Percentiles rank a stretch among this genome's conserved stretches.
phyloP scores from a whole-genome alignment of 2,329 filamentous ascomycete species.

The Aspergillus puulaauensis region DNA sequence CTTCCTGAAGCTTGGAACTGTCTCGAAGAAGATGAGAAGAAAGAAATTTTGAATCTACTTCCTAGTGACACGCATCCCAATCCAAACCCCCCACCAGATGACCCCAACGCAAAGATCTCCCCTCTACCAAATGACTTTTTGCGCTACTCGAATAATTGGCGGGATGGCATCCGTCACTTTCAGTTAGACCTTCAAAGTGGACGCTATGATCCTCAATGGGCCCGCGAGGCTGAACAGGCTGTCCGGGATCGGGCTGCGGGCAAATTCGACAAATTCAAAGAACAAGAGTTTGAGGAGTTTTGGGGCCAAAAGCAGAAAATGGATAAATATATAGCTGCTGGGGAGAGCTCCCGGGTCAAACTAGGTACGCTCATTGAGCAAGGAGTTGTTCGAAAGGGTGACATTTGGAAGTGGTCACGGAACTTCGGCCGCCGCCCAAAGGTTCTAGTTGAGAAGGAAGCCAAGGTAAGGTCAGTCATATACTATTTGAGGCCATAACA shows the following conservation, averaged over 20 bases:
- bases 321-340: slow-evolving; percentile 33
- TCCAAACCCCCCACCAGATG: slow-evolving; percentile 26
- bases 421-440: slow-evolving; percentile 26
- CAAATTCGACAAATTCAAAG: slow-evolving; percentile 58
- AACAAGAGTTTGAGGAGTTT: slow-evolving; percentile 54
- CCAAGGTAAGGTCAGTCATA: slow-evolving; percentile 30
- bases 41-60: slow-evolving; percentile 39
- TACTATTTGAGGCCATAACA: too few relatives aligned
- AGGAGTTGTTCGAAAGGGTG: slow-evolving; percentile 37
- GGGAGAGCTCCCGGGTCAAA: slow-evolving; percentile 43
- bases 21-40: slow-evolving; percentile 43
- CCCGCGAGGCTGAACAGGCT: slow-evolving; percentile 54
- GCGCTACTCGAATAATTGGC: slow-evolving; percentile 50
- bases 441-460: slow-evolving; percentile 44
- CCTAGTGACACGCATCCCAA: slow-evolving; percentile 44
- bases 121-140: slow-evolving; percentile 41
- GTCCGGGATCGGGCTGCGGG: slow-evolving; percentile 53
- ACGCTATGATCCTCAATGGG: slow-evolving; percentile 58
- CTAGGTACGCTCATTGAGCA: slow-evolving; percentile 36
- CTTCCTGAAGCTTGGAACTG: slow-evolving; percentile 42
- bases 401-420: slow-evolving; percentile 42
- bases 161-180: slow-evolving; percentile 55
- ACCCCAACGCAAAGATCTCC: slow-evolving; percentile 33
- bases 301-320: slow-evolving; percentile 57
- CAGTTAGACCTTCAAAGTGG: slow-evolving; percentile 57